Conservation (phyloP, 1,284 basidiomycete genomes). For the Melampsora larici-populina region DNA sequence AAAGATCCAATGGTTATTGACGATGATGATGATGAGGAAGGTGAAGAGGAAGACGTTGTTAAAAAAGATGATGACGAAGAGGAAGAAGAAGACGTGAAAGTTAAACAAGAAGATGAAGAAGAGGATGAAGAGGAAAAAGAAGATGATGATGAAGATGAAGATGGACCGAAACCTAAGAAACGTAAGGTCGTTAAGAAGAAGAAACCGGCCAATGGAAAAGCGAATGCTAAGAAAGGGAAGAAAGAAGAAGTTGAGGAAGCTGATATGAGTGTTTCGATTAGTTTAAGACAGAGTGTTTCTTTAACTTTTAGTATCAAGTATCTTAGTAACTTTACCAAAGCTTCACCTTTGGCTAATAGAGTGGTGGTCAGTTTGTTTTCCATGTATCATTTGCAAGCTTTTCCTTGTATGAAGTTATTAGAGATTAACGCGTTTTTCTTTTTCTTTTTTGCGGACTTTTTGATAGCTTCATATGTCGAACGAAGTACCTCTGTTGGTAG, state of each 20-base stretch:
- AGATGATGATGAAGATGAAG: constrained; percentile 48
- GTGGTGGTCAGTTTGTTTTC: constrained; percentile 58
- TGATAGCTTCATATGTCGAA: constrained; percentile 75
- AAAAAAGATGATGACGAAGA: neutral
- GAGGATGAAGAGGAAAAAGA: constrained; percentile 45
- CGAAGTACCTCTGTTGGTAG: constrained; percentile 82
- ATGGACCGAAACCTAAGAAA: constrained; percentile 26
- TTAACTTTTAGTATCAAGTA: constrained; percentile 97
- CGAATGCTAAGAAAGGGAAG: constrained; percentile 43
- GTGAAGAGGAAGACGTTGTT: constrained; percentile 52
- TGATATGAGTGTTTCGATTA: constrained; percentile 52
- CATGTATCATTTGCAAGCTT: constrained; percentile 46
- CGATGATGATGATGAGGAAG: constrained; percentile 57
- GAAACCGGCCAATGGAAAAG: constrained; percentile 44
- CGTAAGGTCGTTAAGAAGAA: constrained; percentile 45
- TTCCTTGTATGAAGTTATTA: neutral
- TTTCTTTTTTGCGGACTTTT: neutral
- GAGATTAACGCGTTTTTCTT: neutral
- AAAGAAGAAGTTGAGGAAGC: constrained; percentile 51
- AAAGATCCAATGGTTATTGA: constrained; percentile 46
- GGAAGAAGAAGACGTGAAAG: constrained; percentile 47
- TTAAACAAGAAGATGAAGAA: constrained; percentile 11
- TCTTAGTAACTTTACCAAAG: constrained; percentile 95
- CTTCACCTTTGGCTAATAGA: constrained; percentile 68
- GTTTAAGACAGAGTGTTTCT: constrained; percentile 68